A percentile compares a stretch with the other conserved stretches of the same genome.
Evolutionary conservation across 768 basidiomycete genomes (phyloP).

Genomic region (Pleurotus giganteus): DNA sequence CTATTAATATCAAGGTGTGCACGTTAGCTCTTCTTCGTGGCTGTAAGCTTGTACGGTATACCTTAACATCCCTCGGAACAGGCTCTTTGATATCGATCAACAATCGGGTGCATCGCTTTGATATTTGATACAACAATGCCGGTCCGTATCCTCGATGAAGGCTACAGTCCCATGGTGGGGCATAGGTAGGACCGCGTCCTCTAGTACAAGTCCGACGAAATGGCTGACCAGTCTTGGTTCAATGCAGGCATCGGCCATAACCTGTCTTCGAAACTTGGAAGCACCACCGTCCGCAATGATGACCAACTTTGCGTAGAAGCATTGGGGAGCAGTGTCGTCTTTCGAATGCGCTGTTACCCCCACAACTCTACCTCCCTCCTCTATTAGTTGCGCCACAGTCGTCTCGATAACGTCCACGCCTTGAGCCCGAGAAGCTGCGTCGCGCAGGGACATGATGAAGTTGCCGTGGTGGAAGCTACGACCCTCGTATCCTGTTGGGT

Average conservation of each 20-base stretch:
- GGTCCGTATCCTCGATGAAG: slow-evolving; percentile 82
- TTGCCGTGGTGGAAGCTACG: slow-evolving; percentile 92
- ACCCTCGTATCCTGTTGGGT: slow-evolving; percentile 72
- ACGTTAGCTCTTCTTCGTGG: background rate
- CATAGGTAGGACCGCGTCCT: slow-evolving; percentile 74
- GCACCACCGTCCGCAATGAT: slow-evolving; percentile 93
- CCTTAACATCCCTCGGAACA: slow-evolving; percentile 80
- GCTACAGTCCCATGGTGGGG: slow-evolving; percentile 81
- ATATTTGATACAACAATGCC: slow-evolving; percentile 92
- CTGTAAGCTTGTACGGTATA: slow-evolving; percentile 23
- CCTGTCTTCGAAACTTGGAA: slow-evolving; percentile 79
- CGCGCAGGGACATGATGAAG: slow-evolving; percentile 79
- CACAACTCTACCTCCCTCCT: slow-evolving; percentile 52
- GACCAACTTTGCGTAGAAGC: slow-evolving; percentile 76
- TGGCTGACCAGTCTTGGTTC: slow-evolving; percentile 65
- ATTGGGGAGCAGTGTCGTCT: slow-evolving; percentile 26
- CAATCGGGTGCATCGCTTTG: slow-evolving; percentile 84
- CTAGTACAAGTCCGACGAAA: slow-evolving; percentile 84
- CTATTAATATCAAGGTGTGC: slow-evolving; percentile 28
- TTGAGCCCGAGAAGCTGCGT: slow-evolving; percentile 52
- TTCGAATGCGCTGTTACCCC: slow-evolving; percentile 65
- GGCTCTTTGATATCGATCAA: slow-evolving; percentile 87
- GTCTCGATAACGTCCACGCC: slow-evolving; percentile 87
- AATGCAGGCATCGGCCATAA: slow-evolving; percentile 50
- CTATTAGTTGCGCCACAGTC: slow-evolving; percentile 73